These are phyloP conservation scores for Recurvomyces mirabilis DNA, from an alignment of 495 filamentous ascomycete species.

Conservation along the genomic window DNA sequence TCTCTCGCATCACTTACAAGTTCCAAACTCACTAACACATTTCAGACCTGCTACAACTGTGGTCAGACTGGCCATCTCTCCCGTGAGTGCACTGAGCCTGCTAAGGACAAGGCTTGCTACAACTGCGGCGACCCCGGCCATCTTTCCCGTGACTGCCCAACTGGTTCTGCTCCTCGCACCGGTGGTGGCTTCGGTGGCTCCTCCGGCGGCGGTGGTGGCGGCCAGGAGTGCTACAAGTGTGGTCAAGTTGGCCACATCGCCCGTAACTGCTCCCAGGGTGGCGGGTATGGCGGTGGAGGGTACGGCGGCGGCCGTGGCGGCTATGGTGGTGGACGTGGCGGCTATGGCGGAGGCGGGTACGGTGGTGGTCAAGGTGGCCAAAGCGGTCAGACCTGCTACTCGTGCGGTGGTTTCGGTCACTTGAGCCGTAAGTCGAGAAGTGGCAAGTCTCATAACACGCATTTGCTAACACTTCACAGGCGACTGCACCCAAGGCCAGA, in stretches of 20 bases:
- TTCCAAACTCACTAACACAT: neutral
- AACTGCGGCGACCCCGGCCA: constrained; percentile 79
- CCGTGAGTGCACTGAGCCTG: constrained; percentile 82
- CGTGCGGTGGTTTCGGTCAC: constrained; percentile 91
- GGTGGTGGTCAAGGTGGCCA: constrained; percentile 38
- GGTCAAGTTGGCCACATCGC: constrained; percentile 95
- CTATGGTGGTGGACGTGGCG: constrained; percentile 28
- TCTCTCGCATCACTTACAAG: neutral
- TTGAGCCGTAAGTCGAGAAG: constrained; percentile 52
- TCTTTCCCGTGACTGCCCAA: constrained; percentile 83
- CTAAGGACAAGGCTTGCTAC: constrained; percentile 96
- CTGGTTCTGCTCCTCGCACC: constrained; percentile 41
- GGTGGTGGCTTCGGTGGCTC: constrained; percentile 30
- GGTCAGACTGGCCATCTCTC: constrained; percentile 82
- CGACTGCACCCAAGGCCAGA: constrained; percentile 96
- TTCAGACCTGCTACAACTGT: constrained; percentile 73
- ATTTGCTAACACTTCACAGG: neutral
- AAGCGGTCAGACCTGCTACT: constrained; percentile 78
- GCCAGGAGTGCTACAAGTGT: constrained; percentile 97
- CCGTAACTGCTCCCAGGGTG: constrained; percentile 74
- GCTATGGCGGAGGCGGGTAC: constrained; percentile 36
- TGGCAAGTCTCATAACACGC: neutral
- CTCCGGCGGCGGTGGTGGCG: constrained; percentile 31
- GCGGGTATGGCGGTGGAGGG: constrained; percentile 22
- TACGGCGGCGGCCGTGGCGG: constrained; percentile 32